Conservation (phyloP, 1,284 basidiomycete species). For the Cryptococcus maquisensis region DNA sequence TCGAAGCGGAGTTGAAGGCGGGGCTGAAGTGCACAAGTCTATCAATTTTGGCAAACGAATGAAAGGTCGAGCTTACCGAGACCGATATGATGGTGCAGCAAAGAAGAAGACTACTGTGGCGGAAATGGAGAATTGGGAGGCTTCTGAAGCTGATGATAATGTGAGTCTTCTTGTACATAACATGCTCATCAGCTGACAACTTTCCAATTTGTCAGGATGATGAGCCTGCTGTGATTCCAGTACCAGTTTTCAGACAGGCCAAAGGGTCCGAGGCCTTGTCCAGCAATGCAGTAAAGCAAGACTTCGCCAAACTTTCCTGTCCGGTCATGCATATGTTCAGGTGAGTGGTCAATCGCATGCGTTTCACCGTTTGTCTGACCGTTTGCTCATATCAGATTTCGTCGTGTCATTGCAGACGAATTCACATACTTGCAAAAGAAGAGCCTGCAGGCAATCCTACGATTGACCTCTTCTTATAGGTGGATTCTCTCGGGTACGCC, state of each 20-base stretch:
- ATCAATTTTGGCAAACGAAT: constrained; percentile 42
- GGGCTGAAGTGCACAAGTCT: constrained; percentile 37
- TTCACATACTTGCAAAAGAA: constrained; percentile 88
- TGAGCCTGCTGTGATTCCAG: constrained; percentile 19
- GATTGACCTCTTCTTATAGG: constrained; percentile 69
- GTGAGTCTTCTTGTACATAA: constrained; percentile 45
- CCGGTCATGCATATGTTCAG: constrained; percentile 90
- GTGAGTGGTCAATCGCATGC: constrained; percentile 13
- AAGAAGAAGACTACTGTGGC: constrained; percentile 52
- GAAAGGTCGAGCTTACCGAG: constrained; percentile 43
- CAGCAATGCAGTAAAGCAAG: constrained; percentile 59
- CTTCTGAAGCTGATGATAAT: constrained; percentile 39
- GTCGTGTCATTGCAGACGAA: constrained; percentile 86
- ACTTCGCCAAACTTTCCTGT: constrained; percentile 73
- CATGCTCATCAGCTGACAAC: background rate
- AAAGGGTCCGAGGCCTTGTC: constrained; percentile 37
- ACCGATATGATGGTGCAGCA: constrained; percentile 31
- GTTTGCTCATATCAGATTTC: constrained; percentile 51
- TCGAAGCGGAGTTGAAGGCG: constrained; percentile 30
- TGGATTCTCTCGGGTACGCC: constrained; percentile 98
- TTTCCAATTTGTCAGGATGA: constrained; percentile 10
- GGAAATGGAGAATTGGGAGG: constrained; percentile 36
- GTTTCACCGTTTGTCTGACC: constrained; percentile 2
- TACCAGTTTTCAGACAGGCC: constrained; percentile 28
- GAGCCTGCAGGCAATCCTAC: constrained; percentile 71